Evolutionary conservation across 2,329 filamentous ascomycete species (phyloP), one percentile per base, ranked within the genome.

Genomic region (Colletotrichum sidae): DNA sequence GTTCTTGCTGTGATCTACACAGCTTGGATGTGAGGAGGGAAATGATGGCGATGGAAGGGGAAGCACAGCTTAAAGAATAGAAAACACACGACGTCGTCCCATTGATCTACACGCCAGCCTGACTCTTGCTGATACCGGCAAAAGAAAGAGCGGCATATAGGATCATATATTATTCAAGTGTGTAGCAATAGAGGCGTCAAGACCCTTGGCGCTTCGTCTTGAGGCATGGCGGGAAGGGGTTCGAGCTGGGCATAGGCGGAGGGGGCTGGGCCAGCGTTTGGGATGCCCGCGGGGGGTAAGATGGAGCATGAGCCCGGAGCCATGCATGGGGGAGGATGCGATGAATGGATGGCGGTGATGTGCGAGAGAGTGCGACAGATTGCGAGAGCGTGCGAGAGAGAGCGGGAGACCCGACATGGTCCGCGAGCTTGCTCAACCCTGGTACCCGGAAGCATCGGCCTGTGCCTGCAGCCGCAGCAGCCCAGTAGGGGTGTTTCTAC

Each of bases 141-240:
- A 33, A 13, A 33, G 33, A 12, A 6, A 46, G 10, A 47, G 47
- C 12, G 42, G 55, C n/a, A 38, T 44, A 55, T 39, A 61, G 60
- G 46, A 46, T 45, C 10, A 38, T 56, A 51, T 50, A 52, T 35
- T 62, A 4, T 4, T 25, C 25, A 25, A 25, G 25, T 25, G 45
- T 62, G 37, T 8, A 17, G 33, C 42, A 17, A 11, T 46, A 25
- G 11, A 56, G 17, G 25, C 47, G 35, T 47, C n/a, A 56, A 41
- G 60, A 55, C 62, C 58, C 58, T 62, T 56, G 58, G 52, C 47
- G 52, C 46, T 33, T 47, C 58, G 42, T 42, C 46, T 44, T 54
- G 58, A 63, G 49, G 63, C 63, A 66, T 63, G 63, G 52, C 58
- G 52, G 52, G 52, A 63, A 50, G 44, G 57, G 58, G 58, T 56